Conservation (phyloP, 2,329 filamentous ascomycete species). For the Neoscytalidium dimidiatum region DNA sequence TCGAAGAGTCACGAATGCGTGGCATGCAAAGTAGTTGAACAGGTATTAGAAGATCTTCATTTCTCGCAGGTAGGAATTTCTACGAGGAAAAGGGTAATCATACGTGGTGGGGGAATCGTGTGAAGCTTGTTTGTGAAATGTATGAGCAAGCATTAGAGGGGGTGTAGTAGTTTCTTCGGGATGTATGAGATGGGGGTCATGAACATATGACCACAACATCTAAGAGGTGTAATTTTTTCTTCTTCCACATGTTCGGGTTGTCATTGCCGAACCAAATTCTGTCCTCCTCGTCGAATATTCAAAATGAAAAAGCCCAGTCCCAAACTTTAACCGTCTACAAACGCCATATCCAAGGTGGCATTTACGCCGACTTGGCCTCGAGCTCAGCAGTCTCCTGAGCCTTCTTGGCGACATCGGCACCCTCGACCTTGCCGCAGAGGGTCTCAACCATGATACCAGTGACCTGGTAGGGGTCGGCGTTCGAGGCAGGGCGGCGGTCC, state of each 20-base stretch:
- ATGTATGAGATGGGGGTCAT: neutral
- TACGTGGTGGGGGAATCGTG: constrained; percentile 11
- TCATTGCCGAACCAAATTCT: neutral
- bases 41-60: constrained; percentile 2
- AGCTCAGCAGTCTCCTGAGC: constrained; percentile 31
- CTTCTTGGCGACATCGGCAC: constrained; percentile 48
- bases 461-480: constrained; percentile 84
- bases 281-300: neutral
- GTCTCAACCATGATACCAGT: constrained; percentile 80
- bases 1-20: neutral
- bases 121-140: neutral
- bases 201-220: neutral
- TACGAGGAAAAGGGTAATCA: neutral
- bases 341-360: neutral
- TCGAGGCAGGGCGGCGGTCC: constrained; percentile 67
- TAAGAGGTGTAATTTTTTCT: constrained; percentile 4
- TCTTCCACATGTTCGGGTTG: neutral
- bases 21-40: neutral
- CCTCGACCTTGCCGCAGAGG: constrained; percentile 53
- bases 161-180: neutral
- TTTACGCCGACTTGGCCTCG: constrained; percentile 7
- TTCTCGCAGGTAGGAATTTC: constrained; percentile 1
- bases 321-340: neutral
- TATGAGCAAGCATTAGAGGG: constrained; percentile 14
- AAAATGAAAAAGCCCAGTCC: neutral